Percentiles rank a stretch among this genome's conserved stretches.
phyloP scores from a whole-genome alignment of 1,284 basidiomycete species.

The Tylopilus orsonianus region DNA sequence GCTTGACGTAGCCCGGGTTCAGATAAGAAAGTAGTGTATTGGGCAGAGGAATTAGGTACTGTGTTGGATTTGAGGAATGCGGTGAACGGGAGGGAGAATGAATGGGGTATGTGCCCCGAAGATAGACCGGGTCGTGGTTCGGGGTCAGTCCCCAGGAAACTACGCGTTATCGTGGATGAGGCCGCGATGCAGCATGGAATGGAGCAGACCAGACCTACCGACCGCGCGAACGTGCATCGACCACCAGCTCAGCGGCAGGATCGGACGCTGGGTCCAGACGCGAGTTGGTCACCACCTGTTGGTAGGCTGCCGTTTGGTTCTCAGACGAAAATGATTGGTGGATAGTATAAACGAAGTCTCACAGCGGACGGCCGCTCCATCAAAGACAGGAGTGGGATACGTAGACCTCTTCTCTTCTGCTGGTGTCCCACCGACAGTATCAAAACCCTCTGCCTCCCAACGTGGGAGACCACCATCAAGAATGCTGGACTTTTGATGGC shows the following conservation, averaged over 20 bases:
- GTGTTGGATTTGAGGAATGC: conserved; percentile 64
- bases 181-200: conserved; percentile 4
- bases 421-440: conserved; percentile 53
- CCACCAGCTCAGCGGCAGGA: conserved; percentile 64
- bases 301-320: conserved; percentile 61
- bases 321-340: conserved; percentile 20
- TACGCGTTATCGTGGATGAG: conserved; percentile 32
- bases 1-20: conserved; percentile 55
- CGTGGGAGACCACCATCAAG: conserved; percentile 87
- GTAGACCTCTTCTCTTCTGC: conserved; percentile 28
- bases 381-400: conserved; percentile 58
- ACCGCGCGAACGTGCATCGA: conserved; percentile 84
- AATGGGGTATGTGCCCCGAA: conserved; percentile 92
- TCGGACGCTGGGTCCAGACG: conserved; percentile 43
- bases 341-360: conserved; percentile 30
- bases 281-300: conserved; percentile 80
- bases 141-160: conserved; percentile 78
- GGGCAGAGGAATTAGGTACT: conserved; percentile 37
- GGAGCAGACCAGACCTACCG: conserved; percentile 48
- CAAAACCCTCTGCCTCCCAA: conserved; percentile 75
- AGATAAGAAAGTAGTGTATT: conserved; percentile 68
- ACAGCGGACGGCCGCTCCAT: conserved; percentile 62
- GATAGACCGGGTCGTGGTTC: conserved; percentile 89
- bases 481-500: conserved; percentile 81
- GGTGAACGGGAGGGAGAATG: conserved; percentile 84